These are phyloP conservation scores for Scedosporium boydii DNA, from an alignment of 2,329 filamentous ascomycete genomes.

Conservation along the genomic window DNA sequence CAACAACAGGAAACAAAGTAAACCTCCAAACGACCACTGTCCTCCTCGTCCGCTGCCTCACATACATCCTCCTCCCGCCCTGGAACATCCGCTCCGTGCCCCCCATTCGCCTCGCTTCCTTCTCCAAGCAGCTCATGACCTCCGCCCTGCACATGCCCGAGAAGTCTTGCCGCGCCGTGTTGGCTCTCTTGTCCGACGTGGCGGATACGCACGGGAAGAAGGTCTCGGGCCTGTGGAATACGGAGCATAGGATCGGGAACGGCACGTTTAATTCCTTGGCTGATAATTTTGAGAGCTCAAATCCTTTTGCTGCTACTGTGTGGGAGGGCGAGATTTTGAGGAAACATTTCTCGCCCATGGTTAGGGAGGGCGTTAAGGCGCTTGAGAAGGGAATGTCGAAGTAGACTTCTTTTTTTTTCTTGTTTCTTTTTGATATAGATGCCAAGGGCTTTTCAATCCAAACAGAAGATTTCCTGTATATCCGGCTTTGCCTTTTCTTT, in stretches of 20 bases:
- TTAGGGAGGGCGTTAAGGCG: conserved; percentile 63
- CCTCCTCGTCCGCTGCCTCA: conserved; percentile 77
- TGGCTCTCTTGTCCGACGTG: conserved; percentile 70
- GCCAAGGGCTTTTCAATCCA: no score
- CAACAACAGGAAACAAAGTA: conserved; percentile 50
- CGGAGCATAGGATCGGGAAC: conserved; percentile 86
- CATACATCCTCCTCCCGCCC: conserved; percentile 68
- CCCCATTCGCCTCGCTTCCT: conserved; percentile 78
- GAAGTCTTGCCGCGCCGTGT: conserved; percentile 72
- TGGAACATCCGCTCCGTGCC: conserved; percentile 67
- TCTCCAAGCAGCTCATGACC: conserved; percentile 83
- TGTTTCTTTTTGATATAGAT: neutral
- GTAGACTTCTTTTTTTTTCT: conserved; percentile 10
- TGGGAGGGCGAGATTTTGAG: conserved; percentile 90
- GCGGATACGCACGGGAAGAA: conserved; percentile 74
- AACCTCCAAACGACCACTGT: conserved; percentile 94
- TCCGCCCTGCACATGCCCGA: conserved; percentile 78
- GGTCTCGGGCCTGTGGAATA: conserved; percentile 82
- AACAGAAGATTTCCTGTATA: no score
- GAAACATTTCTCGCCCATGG: conserved; percentile 77
- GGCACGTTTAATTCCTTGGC: conserved; percentile 71
- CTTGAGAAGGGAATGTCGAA: conserved; percentile 56
- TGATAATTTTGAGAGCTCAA: conserved; percentile 70
- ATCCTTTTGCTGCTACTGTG: conserved; percentile 80
- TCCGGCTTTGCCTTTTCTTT: no score